Evolutionary conservation across 768 basidiomycete genomes (phyloP), one percentile per base, ranked within the genome.

Genomic region (Suillus ampliporus): DNA sequence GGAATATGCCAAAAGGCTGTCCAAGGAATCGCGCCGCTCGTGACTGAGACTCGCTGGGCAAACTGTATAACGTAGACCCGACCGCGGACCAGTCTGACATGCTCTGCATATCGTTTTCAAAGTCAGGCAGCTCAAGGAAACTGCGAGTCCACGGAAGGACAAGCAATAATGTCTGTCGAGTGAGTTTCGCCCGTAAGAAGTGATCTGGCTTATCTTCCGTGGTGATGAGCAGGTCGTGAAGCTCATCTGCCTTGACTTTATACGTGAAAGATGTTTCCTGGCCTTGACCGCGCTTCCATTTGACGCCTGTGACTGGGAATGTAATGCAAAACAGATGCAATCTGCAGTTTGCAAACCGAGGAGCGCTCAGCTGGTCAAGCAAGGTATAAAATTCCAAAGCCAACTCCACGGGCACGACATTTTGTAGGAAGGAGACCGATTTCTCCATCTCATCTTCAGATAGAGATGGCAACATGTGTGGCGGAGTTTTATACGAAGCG

Each of bases 291-390:
- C 13, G 21, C n/a, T 21, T 40, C 23, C 21, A 26, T 35, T 17
- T 38, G 19, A 60, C 13, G 10, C 19, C 35, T 5, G 51, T 60
- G 34, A 60, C n/a, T 19, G 31, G 59, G 47, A 51, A 50, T 35
- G 15, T 6, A 28, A 61, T 61, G 37, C 60, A 61, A 14, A n/a
- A n/a, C 5, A 61, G 19, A 23, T 14, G 31, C 7, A 61, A 35
- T 13, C 50, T 21, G 23, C 37, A 26, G 26, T 48, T 34, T 23
- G 51, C 48, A 35, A 61, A 61, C 37, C 38, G 37, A n/a, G 51
- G 60, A 17, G 34, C 46, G 37, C 21, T 23, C 35, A 38, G 35
- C 8, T 43, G 19, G 54, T 41, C 17, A n/a, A 57, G 35, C 54
- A 23, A 17, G 10, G 14, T 10, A 11, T 57, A 57, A 5, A 57